Base-by-base conservation (phyloP, 345 rosid genomes). In the Laguncularia racemosa region DNA sequence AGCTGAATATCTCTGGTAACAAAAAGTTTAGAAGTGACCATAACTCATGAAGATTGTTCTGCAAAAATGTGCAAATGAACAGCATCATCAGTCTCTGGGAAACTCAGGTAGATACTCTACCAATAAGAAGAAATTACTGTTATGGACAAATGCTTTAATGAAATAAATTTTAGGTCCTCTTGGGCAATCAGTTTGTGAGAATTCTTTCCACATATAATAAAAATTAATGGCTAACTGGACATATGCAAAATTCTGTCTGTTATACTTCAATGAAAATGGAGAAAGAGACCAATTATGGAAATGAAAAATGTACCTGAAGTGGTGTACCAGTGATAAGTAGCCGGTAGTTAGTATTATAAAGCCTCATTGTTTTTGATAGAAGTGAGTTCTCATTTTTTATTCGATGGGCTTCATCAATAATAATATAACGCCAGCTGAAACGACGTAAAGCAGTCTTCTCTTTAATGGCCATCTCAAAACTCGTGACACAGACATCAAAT, bases 391-490 rank as follows among this genome's bases (percentile, higher is more conserved):
- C 99, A 67, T 92, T 92, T 76, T 89, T 86, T 50, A 89, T 89
- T 50, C 98, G 82, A 76, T 93, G 97, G 50, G 99, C 99, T 78
- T 92, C 98, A 67, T 92, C 99, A 68, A 93, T 93, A 57, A 89
- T 83, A 56, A 91, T 90, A 73, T 87, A 95, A 14, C 99, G 92
- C 97, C 99, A 90, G 71, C 95, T 95, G 70, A 95, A 95, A 47
- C 96, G 95, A 45, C 91, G 96, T 67, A 93, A 66, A 14, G 87
- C 65, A 71, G 90, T 26, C 73, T 90, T 93, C 85, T 95, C 99
- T 70, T 95, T 95, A 63, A 95, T 95, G 62, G 97, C 99, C 99
- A 95, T 95, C 76, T 95, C 97, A 78, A 93, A 93, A 73, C 99
- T 93, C 49, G 99, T 93, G 60, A 93, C 97, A 50, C 97, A 89